A percentile compares a stretch with the other conserved stretches of the same genome.
Conservation (phyloP, 345 rosid species). For the Populus simonii region DNA sequence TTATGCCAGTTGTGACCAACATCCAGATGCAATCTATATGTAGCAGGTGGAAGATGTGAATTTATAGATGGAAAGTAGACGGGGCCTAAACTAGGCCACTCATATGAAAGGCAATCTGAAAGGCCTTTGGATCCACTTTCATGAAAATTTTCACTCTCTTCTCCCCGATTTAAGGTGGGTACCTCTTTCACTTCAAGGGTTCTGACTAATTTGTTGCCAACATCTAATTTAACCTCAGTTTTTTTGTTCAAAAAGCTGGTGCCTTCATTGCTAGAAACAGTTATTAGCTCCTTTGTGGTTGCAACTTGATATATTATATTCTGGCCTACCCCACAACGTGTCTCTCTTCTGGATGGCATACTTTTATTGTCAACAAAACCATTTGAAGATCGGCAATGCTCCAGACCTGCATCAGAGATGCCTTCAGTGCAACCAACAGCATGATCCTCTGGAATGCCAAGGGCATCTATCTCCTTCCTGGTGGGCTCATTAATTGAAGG, state of each 20-base stretch:
- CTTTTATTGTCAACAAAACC: slow-evolving; percentile 22
- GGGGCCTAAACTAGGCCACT: slow-evolving; percentile 80
- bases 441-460: slow-evolving; percentile 31
- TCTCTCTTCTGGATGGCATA: slow-evolving; percentile 25
- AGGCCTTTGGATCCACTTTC: slow-evolving; percentile 35
- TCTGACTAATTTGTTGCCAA: slow-evolving; percentile 30
- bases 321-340: slow-evolving; percentile 25
- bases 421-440: slow-evolving; percentile 28
- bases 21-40: slow-evolving; percentile 93
- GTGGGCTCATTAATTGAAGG: slow-evolving; percentile 37
- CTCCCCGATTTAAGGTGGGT: slow-evolving; percentile 31
- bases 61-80: slow-evolving; percentile 66
- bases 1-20: slow-evolving; percentile 84
- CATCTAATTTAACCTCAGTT: slow-evolving; percentile 26
- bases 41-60: slow-evolving; percentile 78
- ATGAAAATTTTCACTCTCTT: slow-evolving; percentile 33
- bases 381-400: slow-evolving; percentile 19
- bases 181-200: slow-evolving; percentile 39
- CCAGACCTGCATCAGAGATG: slow-evolving; percentile 19
- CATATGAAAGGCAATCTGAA: slow-evolving; percentile 65
- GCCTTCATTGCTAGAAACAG: slow-evolving; percentile 32
- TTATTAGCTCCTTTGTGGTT: slow-evolving; percentile 25
- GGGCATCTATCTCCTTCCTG: slow-evolving; percentile 29
- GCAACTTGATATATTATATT: slow-evolving; percentile 25
- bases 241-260: slow-evolving; percentile 26